phyloP scores from a whole-genome alignment of 495 filamentous ascomycete genomes.

The Pyrenula aspistea region DNA sequence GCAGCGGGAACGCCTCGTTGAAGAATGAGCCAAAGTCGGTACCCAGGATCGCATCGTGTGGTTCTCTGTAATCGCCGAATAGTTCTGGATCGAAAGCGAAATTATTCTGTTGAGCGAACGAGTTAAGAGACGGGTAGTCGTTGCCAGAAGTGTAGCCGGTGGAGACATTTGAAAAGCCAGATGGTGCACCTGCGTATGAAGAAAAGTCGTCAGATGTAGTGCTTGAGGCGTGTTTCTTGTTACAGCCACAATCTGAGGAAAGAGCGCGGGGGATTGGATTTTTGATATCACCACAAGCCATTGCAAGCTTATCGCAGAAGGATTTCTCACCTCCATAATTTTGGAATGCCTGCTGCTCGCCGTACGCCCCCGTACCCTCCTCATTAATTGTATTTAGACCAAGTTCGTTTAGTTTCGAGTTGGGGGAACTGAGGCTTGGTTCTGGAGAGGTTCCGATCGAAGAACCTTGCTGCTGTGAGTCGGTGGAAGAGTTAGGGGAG shows the following conservation, averaged over 20 bases:
- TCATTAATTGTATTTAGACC: conserved; percentile 16
- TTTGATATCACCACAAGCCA: conserved; percentile 59
- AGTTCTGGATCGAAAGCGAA: conserved; percentile 85
- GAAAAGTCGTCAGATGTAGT: conserved; percentile 7
- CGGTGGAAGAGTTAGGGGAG: conserved; percentile 43
- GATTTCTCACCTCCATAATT: conserved; percentile 41
- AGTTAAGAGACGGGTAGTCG: conserved; percentile 46
- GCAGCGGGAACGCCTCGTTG: conserved; percentile 71
- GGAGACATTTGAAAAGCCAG: neutral
- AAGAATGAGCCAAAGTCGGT: conserved; percentile 71
- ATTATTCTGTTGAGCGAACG: conserved; percentile 72
- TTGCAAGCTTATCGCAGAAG: conserved; percentile 60
- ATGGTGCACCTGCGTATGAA: conserved; percentile 1
- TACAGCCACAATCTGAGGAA: conserved; percentile 4
- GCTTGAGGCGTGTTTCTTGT: conserved; percentile 33
- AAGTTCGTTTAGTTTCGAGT: conserved; percentile 9
- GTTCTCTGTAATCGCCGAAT: conserved; percentile 89
- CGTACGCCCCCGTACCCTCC: conserved; percentile 11
- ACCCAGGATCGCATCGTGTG: conserved; percentile 59
- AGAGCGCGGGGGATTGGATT: conserved; percentile 44
- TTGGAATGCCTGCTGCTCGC: conserved; percentile 14
- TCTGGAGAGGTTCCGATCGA: conserved; percentile 78
- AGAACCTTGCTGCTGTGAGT: conserved; percentile 52
- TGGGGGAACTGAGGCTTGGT: conserved; percentile 45
- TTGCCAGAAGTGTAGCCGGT: conserved; percentile 10